Evolutionary conservation across 495 filamentous ascomycete species (phyloP).

Genomic region (Podospora pseudoanserina): DNA sequence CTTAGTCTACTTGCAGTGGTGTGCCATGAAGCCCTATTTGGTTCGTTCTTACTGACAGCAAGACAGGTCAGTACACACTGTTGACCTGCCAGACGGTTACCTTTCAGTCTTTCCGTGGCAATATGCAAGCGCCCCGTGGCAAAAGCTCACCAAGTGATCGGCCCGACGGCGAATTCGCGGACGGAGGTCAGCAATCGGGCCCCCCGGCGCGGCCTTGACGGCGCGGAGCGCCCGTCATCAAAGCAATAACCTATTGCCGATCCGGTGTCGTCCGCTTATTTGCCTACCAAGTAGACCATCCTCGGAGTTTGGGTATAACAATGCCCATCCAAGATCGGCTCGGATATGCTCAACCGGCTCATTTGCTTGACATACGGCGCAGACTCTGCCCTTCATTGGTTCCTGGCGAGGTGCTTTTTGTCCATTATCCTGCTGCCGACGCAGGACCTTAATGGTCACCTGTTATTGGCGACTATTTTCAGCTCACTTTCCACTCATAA

Average conservation of each 20-base stretch:
- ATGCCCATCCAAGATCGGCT: not conserved
- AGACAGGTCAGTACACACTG: not conserved
- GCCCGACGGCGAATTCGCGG: slow-evolving; percentile 2
- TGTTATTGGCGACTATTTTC: slow-evolving; percentile 17
- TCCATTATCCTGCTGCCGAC: not conserved
- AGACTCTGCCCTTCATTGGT: not conserved
- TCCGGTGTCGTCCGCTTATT: not conserved
- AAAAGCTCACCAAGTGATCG: slow-evolving; percentile 6
- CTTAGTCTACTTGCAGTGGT: not conserved
- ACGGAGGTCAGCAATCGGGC: not conserved
- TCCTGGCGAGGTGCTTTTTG: not conserved
- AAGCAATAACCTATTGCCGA: not conserved
- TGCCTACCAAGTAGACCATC: not conserved
- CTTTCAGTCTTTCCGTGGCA: not conserved
- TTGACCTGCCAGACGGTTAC: not conserved
- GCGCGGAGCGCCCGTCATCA: not conserved
- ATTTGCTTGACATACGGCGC: not conserved
- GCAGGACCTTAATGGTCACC: not conserved
- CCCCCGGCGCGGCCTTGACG: not conserved
- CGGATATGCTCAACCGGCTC: not conserved
- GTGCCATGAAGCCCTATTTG: not conserved
- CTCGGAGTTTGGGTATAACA: not conserved
- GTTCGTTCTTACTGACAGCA: not conserved
- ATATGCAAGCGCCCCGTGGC: slow-evolving; percentile 2
- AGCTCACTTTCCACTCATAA: slow-evolving; percentile 10